Conservation (phyloP, 169 alveolate genomes). For the Eimeria nieschulzi region DNA sequence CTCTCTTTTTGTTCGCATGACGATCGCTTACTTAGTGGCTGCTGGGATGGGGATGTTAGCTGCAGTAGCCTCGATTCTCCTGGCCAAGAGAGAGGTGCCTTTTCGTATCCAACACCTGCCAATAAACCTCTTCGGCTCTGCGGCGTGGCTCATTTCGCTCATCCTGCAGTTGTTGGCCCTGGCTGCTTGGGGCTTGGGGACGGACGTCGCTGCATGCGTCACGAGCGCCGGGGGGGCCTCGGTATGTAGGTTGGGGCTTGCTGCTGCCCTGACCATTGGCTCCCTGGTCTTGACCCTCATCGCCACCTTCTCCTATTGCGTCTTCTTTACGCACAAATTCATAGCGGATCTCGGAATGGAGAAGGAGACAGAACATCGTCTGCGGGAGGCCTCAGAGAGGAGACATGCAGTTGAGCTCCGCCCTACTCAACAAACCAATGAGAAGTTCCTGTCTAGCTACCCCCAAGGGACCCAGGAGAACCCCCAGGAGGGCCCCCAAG, state of each 20-base stretch:
- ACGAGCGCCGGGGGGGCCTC: conserved; percentile 11
- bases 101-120: not conserved
- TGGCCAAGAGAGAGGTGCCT: not conserved
- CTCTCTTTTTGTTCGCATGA: not conserved
- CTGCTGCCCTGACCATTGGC: conserved; percentile 10
- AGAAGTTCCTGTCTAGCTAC: too few relatives aligned
- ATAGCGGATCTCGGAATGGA: not conserved
- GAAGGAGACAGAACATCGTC: not conserved
- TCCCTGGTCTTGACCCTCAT: conserved; percentile 27
- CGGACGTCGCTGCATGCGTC: conserved; percentile 49
- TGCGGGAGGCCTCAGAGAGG: too few relatives aligned
- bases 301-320: conserved; percentile 21
- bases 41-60: conserved; percentile 6
- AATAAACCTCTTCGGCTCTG: conserved; percentile 9
- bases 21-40: not conserved
- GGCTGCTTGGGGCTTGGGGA: conserved; percentile 51
- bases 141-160: conserved; percentile 20
- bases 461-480: not conserved
- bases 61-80: not conserved
- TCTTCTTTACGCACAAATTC: conserved; percentile 22
- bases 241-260: not conserved
- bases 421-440: too few relatives aligned
- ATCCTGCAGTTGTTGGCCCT: conserved; percentile 29
- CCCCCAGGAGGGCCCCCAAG: not conserved
- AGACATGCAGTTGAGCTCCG: too few relatives aligned